Base-by-base conservation (phyloP, 768 basidiomycete genomes). In the Daedalea quercina region DNA sequence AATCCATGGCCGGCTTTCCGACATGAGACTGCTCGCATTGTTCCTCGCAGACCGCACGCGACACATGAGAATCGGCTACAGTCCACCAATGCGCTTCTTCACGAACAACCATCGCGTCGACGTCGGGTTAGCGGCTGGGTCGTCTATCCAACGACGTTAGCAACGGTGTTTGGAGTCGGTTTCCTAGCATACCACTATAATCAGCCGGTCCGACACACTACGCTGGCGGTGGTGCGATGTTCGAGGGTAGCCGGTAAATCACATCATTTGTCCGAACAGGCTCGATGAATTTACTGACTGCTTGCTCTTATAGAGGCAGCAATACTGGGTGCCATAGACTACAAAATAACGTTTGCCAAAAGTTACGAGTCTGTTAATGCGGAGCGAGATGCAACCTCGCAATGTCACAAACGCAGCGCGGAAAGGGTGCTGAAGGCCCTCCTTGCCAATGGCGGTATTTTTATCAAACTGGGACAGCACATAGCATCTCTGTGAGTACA, bases 381-480 rank as follows among this genome's bases (percentile, higher is more conserved):
- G 47, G 71, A 70, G 54, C 60, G 70, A 15, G 66, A 74, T 2
- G 85, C 86, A 2, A 76, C 81, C 58, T 89, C 89, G 13, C 71
- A 80, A 28, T 95, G 93, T 67, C 95, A 99, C 71, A 77, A 70
- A 47, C 79, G 93, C 44, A 94, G 90, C 64, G 93, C 93, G 7
- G 65, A 73, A 51, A 76, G 92, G 52, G 80, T 96, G 37, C 71
- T 94, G 57, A 78, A 77, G 56, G 91, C 92, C n/a, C 73, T 98
- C 43, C 75, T 94, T 49, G 85, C 83, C 6, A 96, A 97, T 61
- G 93, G 94, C 74, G 87, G 88, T 17, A 80, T 93, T 22, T 92
- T 89, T 66, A 90, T 94, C 61, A 91, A 93, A 65, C 67, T 92
- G 61, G 96, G 94, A 1, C 95, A 99, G 59, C 87, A 84, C 73